A percentile compares a stretch with the other conserved stretches of the same genome.
phyloP scores from a whole-genome alignment of 805 yeast species.

The Naumovozyma castellii region DNA sequence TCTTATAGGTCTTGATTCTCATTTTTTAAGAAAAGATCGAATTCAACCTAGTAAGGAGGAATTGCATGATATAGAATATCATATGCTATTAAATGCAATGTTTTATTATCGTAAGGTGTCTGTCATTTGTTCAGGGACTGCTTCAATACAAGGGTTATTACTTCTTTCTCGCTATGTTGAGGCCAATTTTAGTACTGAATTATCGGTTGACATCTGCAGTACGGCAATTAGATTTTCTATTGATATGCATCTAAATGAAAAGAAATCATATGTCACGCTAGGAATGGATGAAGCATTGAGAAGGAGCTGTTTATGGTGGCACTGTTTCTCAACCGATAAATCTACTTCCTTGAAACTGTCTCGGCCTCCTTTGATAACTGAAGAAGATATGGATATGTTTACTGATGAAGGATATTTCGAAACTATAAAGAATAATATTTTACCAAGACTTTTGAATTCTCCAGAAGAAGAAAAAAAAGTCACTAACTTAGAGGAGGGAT shows the following conservation, averaged over 20 bases:
- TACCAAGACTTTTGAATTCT: slow-evolving; percentile 5
- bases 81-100: slow-evolving; percentile 34
- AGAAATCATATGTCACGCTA: slow-evolving; percentile 33
- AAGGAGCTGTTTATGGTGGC: slow-evolving; percentile 41
- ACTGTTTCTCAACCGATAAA: slow-evolving; percentile 26
- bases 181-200: slow-evolving; percentile 32
- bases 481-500: slow-evolving; percentile 9
- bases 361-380: slow-evolving; percentile 16
- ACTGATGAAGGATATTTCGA: slow-evolving; percentile 17
- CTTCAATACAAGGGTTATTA: slow-evolving; percentile 43
- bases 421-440: slow-evolving; percentile 10
- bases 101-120: slow-evolving; percentile 45
- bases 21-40: slow-evolving; percentile 15
- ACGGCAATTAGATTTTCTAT: slow-evolving; percentile 46
- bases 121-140: slow-evolving; percentile 42
- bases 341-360: slow-evolving; percentile 15
- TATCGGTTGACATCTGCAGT: slow-evolving; percentile 34
- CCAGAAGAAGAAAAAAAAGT: slow-evolving; percentile 9
- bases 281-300: slow-evolving; percentile 30
- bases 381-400: slow-evolving; percentile 16
- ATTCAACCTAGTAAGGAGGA: slow-evolving; percentile 16
- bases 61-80: slow-evolving; percentile 22
- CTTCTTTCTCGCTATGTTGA: slow-evolving; percentile 35
- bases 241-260: slow-evolving; percentile 47
- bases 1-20: slow-evolving; percentile 8